Evolutionary conservation across 441 rosid genomes (phyloP), one percentile per base, ranked within the genome.

Genomic region (Euphorbia corollata): DNA sequence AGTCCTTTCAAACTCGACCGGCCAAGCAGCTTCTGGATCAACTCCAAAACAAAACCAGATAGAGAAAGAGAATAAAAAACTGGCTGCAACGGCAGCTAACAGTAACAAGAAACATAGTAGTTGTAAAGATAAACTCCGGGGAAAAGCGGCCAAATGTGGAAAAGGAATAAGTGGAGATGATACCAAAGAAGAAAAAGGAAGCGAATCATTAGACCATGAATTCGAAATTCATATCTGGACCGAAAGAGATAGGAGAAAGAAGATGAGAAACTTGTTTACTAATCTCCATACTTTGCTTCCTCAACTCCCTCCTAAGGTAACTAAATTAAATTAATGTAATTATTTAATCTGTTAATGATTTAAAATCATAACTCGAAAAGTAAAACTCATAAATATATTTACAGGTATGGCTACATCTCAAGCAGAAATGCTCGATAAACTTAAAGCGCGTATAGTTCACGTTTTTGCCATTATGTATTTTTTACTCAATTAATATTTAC

Each of bases 211-310:
- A 0, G 83, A 83, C 69, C 89, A 86, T 65, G 90, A n/a, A n/a
- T n/a, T n/a, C n/a, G n/a, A 85, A 45, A 79, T 75, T 16, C 98
- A 93, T 72, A 86, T 89, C 19, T 82, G 84, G 90, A 87, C 91
- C 0, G 95, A 93, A 62, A 85, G 96, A 76, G 92, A 88, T 41
- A 83, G 98, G 76, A 87, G 97, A 60, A 92, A 90, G 76, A 92
- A 84, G 80, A 90, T 92, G 97, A 88, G 88, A 66, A 79, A 76
- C 75, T 85, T 90, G 98, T 92, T 92, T 72, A 2, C 81, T 57
- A 78, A 70, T 67, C 90, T 92, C 63, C 98, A 90, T 73, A 81
- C 81, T 64, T 85, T 90, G 84, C 91, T 90, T 77, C 97, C 97
- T 48, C 85, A 83, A 36, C 85, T 92, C 66, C 86, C 96, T 71